phyloP scores from a whole-genome alignment of 371 early-diverging fungal species.

The Lichtheimia ornata region DNA sequence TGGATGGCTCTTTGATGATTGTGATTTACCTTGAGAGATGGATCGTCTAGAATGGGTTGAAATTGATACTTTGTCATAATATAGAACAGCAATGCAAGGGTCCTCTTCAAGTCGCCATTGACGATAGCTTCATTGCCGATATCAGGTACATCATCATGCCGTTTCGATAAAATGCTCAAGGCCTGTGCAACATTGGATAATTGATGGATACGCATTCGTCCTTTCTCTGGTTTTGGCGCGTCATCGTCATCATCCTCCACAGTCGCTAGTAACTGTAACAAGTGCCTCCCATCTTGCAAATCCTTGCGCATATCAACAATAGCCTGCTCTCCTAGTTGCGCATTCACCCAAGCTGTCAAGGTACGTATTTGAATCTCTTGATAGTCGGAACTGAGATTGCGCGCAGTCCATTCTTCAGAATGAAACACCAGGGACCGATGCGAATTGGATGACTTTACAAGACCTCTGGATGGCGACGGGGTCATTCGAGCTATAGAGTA shows the following conservation, averaged over 20 bases:
- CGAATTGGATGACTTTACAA: no score
- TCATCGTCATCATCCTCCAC: slow-evolving; percentile 49
- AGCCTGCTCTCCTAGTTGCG: slow-evolving; percentile 55
- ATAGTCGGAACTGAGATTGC: slow-evolving; percentile 45
- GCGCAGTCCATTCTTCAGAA: slow-evolving; percentile 18
- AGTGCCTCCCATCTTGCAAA: slow-evolving; percentile 62
- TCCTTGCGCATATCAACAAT: slow-evolving; percentile 52
- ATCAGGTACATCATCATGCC: slow-evolving; percentile 67
- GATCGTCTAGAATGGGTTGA: slow-evolving; percentile 38
- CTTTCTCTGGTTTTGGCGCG: slow-evolving; percentile 57
- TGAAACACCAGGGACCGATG: no score
- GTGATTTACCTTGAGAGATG: slow-evolving; percentile 5
- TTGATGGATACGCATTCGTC: slow-evolving; percentile 73
- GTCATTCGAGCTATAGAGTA: no score
- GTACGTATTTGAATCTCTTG: slow-evolving; percentile 74
- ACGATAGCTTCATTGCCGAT: slow-evolving; percentile 83
- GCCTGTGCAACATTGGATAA: slow-evolving; percentile 79
- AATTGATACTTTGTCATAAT: slow-evolving; percentile 76
- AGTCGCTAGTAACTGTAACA: slow-evolving; percentile 59
- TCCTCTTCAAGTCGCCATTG: slow-evolving; percentile 82
- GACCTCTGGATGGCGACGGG: no score
- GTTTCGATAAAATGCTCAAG: slow-evolving; percentile 64
- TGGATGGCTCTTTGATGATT: no score
- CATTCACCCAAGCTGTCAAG: slow-evolving; percentile 84
- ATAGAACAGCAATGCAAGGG: slow-evolving; percentile 77